Conservation (phyloP, 805 yeast genomes). For the Kuraishia cidri region DNA sequence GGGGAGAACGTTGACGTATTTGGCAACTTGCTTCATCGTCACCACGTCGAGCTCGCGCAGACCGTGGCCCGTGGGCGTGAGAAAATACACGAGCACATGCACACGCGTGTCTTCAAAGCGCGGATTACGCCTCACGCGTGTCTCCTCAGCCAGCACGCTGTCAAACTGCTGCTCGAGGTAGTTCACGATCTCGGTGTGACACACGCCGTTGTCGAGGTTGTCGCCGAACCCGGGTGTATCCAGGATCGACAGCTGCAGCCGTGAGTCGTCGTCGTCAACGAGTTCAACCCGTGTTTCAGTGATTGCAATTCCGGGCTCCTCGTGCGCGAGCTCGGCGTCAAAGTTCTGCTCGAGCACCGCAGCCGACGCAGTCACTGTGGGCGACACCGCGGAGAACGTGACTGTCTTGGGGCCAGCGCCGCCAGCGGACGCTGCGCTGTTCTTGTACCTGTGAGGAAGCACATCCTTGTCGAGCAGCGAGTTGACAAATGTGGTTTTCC, state of each 20-base stretch:
- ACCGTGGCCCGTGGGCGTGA: constrained; percentile 74
- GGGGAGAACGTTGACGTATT: constrained; percentile 68
- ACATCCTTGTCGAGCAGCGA: constrained; percentile 55
- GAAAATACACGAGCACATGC: constrained; percentile 64
- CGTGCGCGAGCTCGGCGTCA: constrained; percentile 48
- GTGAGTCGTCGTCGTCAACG: constrained; percentile 50
- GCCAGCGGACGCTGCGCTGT: constrained; percentile 14
- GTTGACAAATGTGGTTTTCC: constrained; percentile 70
- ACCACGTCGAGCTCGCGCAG: constrained; percentile 65
- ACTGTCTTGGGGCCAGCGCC: constrained; percentile 32
- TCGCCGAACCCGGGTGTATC: constrained; percentile 60
- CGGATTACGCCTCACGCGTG: constrained; percentile 80
- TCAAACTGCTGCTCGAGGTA: constrained; percentile 74
- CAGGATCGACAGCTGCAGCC: constrained; percentile 41
- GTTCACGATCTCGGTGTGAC: constrained; percentile 56
- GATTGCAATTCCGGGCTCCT: constrained; percentile 71
- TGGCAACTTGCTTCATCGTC: constrained; percentile 62
- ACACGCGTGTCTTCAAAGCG: constrained; percentile 71
- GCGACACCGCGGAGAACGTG: constrained; percentile 52
- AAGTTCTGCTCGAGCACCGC: constrained; percentile 50
- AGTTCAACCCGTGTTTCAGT: constrained; percentile 59
- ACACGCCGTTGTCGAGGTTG: constrained; percentile 49
- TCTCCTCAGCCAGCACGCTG: constrained; percentile 75
- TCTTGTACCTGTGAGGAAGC: constrained; percentile 48
- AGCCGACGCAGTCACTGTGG: constrained; percentile 38